Evolutionary conservation across 139 green algal genomes (phyloP), one percentile per base, ranked within the genome.

Genomic region (Parachlorella kessleri): DNA sequence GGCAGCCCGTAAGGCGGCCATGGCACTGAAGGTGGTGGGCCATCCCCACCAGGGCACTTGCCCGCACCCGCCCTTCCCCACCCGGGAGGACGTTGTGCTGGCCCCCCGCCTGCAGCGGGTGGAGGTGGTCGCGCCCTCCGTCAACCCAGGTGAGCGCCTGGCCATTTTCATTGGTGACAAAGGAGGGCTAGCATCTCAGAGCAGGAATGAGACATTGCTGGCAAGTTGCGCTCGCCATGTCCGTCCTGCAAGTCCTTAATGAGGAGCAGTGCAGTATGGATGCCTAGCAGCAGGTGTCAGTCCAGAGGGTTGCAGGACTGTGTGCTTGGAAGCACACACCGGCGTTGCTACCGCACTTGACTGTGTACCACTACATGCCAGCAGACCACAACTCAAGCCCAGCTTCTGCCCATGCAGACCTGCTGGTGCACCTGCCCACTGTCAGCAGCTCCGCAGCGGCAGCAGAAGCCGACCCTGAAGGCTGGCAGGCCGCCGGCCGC

Each of bases 61-160:
- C 32, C 70, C 70, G 24, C 9, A 8, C 41, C 70, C 70, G 6
- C 42, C 70, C 70, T 76, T 76, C 70, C 70, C 70, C 6, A 66
- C 42, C 1, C 28, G 30, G 4, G 70, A 76, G 70, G 41, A 76
- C 18, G 14, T 76, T 9, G 70, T 18, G 3, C 30, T 76, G 70
- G 70, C 70, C 14, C 70, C 70, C 30, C 41, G 70, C 70, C 70
- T 76, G 70, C 70, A 48, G 23, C 40, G 14, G 28, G 33, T 66
- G 30, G 18, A 65, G 32, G 70, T 76, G 70, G 9, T 3, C 10
- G 42, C 42, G 30, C 70, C 70, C 0, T 5, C 30, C 5, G 42
- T 76, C 2, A 76, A 76, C 42, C 39, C 40, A 26, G 70, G 70
- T 76, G 70, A 41, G 70, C 5, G n/a, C n/a, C n/a, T n/a, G n/a